These are phyloP conservation scores for Thalassiosira sp. DNA, from an alignment of 352 stramenopile species.

Conservation along the genomic window DNA sequence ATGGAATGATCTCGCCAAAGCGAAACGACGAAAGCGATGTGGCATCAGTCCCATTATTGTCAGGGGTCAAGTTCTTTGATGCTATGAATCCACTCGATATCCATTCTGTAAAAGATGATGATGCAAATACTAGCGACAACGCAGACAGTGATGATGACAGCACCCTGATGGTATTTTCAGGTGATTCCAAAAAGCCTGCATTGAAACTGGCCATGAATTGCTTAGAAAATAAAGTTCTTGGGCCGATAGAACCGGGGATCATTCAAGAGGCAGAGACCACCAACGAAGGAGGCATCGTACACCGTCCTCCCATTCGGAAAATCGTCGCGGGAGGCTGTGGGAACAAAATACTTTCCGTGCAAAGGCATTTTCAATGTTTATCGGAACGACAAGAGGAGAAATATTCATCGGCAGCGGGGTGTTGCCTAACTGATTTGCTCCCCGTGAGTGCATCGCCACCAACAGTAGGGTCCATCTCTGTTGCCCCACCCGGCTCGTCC, in stretches of 20 bases:
- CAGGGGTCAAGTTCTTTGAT: constrained; percentile 36
- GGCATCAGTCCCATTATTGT: constrained; percentile 12
- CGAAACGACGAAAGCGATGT: constrained; percentile 7
- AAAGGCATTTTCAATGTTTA: constrained; percentile 33
- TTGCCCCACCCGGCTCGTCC: constrained; percentile 43
- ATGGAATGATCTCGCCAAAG: constrained; percentile 57
- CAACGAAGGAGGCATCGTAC: neutral
- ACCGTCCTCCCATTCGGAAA: constrained; percentile 29
- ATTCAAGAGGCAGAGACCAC: neutral
- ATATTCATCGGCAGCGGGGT: neutral
- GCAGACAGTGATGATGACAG: constrained; percentile 14
- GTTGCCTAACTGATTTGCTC: neutral
- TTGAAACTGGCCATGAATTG: constrained; percentile 43
- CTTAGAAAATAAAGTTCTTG: constrained; percentile 29
- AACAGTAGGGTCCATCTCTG: constrained; percentile 35
- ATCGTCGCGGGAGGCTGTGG: constrained; percentile 33
- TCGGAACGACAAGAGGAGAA: neutral
- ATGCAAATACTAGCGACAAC: neutral
- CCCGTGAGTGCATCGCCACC: neutral
- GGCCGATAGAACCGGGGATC: neutral
- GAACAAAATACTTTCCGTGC: constrained; percentile 42
- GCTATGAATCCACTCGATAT: constrained; percentile 26
- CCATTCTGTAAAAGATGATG: neutral
- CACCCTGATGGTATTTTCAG: constrained; percentile 36
- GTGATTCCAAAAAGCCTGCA: constrained; percentile 42